Evolutionary conservation across 805 yeast species (phyloP).

Genomic region (Barnettozyma sucrosica): DNA sequence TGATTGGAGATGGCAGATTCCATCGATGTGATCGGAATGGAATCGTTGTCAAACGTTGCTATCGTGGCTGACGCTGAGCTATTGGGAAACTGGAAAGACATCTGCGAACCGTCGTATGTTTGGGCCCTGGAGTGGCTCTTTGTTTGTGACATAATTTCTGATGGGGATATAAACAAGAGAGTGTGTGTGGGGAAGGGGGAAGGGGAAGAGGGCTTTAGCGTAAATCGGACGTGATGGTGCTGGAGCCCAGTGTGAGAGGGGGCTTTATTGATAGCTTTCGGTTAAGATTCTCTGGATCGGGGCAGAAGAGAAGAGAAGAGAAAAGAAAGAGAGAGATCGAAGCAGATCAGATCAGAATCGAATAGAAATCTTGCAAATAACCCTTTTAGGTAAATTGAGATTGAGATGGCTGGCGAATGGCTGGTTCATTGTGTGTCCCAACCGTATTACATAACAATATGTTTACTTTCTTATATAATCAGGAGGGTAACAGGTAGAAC

Average conservation of each 20-base stretch:
- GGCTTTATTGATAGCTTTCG: no score
- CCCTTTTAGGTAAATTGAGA: neutral
- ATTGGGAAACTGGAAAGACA: conserved; percentile 34
- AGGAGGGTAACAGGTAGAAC: neutral
- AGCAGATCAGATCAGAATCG: neutral
- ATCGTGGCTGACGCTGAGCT: neutral
- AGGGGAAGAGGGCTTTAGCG: no score
- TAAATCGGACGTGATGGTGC: neutral
- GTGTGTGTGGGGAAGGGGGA: no score
- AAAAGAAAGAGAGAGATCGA: no score
- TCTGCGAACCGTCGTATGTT: conserved; percentile 35
- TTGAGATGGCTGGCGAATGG: neutral
- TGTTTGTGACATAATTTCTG: neutral
- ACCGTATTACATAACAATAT: neutral
- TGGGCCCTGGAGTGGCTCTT: conserved; percentile 19
- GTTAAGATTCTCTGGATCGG: no score
- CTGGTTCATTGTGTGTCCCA: neutral
- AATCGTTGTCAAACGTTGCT: neutral
- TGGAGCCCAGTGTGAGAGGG: no score
- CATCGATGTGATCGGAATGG: conserved; percentile 1
- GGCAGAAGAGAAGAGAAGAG: no score
- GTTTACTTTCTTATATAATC: neutral
- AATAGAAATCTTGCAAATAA: neutral
- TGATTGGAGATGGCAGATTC: neutral
- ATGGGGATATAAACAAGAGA: no score